Base-by-base conservation (phyloP, 768 basidiomycete species). In the Xanthoconium stramineum region DNA sequence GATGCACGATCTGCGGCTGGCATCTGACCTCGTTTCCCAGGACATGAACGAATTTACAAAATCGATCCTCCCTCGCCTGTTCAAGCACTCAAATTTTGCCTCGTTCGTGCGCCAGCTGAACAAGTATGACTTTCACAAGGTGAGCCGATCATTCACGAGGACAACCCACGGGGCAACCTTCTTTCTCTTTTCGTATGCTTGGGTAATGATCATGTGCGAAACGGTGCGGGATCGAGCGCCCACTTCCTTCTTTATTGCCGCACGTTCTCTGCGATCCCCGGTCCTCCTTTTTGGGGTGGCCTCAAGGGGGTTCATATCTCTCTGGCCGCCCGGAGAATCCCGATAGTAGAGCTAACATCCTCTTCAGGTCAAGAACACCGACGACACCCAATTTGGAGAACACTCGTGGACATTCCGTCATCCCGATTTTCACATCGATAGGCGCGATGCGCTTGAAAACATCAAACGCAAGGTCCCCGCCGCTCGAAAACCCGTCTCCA, bases 1-100 rank as follows among this genome's bases (percentile, higher is more conserved):
- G 19, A 20, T 36, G 2, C 29, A n/a, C 47, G 51, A 57, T 62
- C 60, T 50, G 17, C 46, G 29, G 36, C 53, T 17, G 15, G 32
- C 49, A 29, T 49, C 55, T 68, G 10, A 48, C 55, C 55, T 43
- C 64, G 30, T 56, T 60, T 46, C 39, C 0, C 61, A 80, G 82
- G 94, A 95, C 77, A 95, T 95, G 90, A 95, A 92, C 74, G 92
- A 94, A 65, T 96, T 96, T 74, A 94, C 94, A 37, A 94, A 92
- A 72, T 83, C 80, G 29, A 89, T 95, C 69, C 81, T 96, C 9
- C 93, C 93, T 8, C 86, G 89, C 37, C 85, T 94, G 79, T 96
- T 96, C 83, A 94, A 95, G 71, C 93, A 96, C 69, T 92, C 89
- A 8, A 96, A 96, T 68, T 96, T 96, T 71, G 93, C 93, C 32